Evolutionary conservation across 116 monocot species (phyloP).

Genomic region (Iris pallida): DNA sequence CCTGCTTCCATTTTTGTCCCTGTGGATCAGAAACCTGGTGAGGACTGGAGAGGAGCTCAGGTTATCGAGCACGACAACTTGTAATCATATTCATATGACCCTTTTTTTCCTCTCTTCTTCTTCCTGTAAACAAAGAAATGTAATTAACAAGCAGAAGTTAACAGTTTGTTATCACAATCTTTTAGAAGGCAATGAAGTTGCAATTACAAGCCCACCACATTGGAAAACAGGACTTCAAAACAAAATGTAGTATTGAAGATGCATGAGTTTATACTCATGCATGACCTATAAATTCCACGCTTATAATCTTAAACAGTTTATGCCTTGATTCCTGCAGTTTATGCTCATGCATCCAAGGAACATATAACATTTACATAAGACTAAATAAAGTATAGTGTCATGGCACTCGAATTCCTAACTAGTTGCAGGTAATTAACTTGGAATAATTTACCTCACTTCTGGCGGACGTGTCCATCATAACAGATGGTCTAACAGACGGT

Average conservation of each 20-base stretch:
- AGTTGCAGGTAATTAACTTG: not conserved
- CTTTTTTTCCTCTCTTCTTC: too few relatives aligned
- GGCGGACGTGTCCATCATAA: constrained; percentile 98
- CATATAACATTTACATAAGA: too few relatives aligned
- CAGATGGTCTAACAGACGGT: constrained; percentile 96
- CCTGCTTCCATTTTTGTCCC: constrained; percentile 77
- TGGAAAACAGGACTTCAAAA: not conserved
- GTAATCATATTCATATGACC: constrained; percentile 19
- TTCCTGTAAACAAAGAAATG: too few relatives aligned
- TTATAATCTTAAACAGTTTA: constrained; percentile 5
- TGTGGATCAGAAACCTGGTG: constrained; percentile 51
- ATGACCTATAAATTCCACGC: not conserved
- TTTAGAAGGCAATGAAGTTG: not conserved
- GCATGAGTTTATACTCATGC: not conserved
- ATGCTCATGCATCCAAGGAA: too few relatives aligned
- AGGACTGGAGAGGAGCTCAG: constrained; percentile 78
- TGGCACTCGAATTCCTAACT: not conserved
- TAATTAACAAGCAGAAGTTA: constrained; percentile 1
- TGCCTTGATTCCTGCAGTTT: too few relatives aligned
- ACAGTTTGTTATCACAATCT: not conserved
- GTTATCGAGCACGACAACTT: constrained; percentile 85
- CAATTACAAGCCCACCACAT: not conserved
- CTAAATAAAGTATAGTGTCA: not conserved
- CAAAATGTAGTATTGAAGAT: not conserved
- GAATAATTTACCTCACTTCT: constrained; percentile 75